Evolutionary conservation across 2,329 filamentous ascomycete genomes (phyloP).

Genomic region (Penicillium sp.): DNA sequence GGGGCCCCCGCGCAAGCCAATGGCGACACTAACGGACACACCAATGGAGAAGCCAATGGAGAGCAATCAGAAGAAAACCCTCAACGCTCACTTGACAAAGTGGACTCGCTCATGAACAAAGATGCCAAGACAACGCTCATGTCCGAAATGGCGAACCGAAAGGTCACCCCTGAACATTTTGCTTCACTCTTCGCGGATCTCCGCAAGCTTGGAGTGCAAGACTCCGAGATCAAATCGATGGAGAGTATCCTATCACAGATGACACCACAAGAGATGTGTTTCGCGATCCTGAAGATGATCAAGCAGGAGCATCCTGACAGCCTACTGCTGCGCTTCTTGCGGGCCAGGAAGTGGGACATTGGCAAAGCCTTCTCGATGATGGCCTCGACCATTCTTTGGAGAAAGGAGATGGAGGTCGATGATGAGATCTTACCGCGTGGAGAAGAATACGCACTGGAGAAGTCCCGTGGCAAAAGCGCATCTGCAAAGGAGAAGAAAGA

Average conservation of each 20-base stretch:
- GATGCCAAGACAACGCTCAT: constrained; percentile 16
- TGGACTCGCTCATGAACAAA: constrained; percentile 19
- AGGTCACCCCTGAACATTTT: constrained; percentile 20
- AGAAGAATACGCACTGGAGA: constrained; percentile 64
- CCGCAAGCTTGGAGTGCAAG: constrained; percentile 18
- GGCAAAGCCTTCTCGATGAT: constrained; percentile 88
- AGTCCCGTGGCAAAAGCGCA: constrained; percentile 51
- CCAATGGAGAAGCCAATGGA: background rate
- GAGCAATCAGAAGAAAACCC: background rate
- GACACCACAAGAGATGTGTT: constrained; percentile 73
- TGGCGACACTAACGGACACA: background rate
- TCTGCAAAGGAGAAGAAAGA: constrained; percentile 16
- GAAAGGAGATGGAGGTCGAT: constrained; percentile 81
- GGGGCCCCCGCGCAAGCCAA: background rate
- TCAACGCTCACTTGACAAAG: constrained; percentile 17
- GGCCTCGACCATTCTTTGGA: constrained; percentile 87
- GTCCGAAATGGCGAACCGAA: constrained; percentile 17
- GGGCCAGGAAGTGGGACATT: constrained; percentile 87
- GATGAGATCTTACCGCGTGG: constrained; percentile 76
- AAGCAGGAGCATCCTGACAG: constrained; percentile 93
- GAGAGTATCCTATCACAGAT: constrained; percentile 60
- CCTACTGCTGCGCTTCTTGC: constrained; percentile 73
- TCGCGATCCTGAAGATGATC: constrained; percentile 83
- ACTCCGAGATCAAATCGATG: constrained; percentile 22
- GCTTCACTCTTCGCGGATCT: constrained; percentile 18